Evolutionary conservation across 805 yeast species (phyloP), one percentile per base, ranked within the genome.

Genomic region (Candida endomychidarum): DNA sequence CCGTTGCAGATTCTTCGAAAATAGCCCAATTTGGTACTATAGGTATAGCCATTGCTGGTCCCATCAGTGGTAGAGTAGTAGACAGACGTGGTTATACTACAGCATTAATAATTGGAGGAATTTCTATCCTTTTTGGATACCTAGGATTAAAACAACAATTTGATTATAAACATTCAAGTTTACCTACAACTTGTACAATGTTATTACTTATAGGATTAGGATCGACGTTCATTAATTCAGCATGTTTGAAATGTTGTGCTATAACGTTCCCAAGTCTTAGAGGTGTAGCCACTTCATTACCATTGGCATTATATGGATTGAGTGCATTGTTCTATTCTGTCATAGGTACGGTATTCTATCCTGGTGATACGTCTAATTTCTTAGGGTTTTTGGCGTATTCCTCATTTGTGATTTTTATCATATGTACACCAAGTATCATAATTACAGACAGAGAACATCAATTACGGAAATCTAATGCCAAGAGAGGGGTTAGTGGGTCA

Each of bases 281-380:
- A 40, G 95, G 93, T 2, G 67, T 83, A 8, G 90, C 93, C 3
- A 81, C 93, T 0, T 77, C 88, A 0, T 67, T 84, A 31, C 89
- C 91, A 2, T 70, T 84, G 57, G 81, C 90, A 1, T 74, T 83
- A 32, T 83, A 81, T 57, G 95, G 95, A 0, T 69, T 83, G 11
- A 78, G 85, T 55, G 93, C 93, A 3, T 71, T 82, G 51, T 70
- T 81, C 37, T 81, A 76, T 54, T 81, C 89, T 1, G 65, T 74
- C 1, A 50, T 79, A 16, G 82, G 81, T 1, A 61, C 77, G 8
- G 47, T 66, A 11, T 65, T 78, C 41, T 78, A 63, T 44, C 76
- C 82, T 0, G 81, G 82, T 2, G 76, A 79, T 43, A 81, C 88
- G 0, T 69, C 71, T 12, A 71, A 66, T 5, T 76, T 83, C 38